A percentile compares a stretch with the other conserved stretches of the same genome.
Evolutionary conservation across 2,329 filamentous ascomycete genomes (phyloP).

Genomic region (Alternaria incomplexa): DNA sequence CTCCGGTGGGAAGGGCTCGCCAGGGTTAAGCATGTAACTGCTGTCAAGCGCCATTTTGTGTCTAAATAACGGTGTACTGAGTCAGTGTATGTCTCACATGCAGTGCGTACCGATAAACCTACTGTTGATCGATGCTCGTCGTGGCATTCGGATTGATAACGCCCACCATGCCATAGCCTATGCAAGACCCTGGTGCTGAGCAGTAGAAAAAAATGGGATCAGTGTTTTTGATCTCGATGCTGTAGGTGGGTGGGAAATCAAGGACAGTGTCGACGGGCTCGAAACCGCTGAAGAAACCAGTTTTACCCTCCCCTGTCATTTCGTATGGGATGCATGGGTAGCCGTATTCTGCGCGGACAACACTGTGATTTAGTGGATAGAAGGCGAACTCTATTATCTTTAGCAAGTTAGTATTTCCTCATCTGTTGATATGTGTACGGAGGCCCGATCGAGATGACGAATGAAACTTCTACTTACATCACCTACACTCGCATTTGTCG

Average conservation of each 20-base stretch:
- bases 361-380: constrained; percentile 51
- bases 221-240: constrained; percentile 38
- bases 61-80: background rate
- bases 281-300: constrained; percentile 42
- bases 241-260: constrained; percentile 34
- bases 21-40: constrained; percentile 42
- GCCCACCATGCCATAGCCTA: constrained; percentile 72
- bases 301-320: constrained; percentile 32
- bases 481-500: constrained; percentile 45
- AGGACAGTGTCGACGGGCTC: constrained; percentile 32
- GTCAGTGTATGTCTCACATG: background rate
- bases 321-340: constrained; percentile 52
- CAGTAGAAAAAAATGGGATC: constrained; percentile 49
- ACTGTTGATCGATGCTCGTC: constrained; percentile 30
- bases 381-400: constrained; percentile 50
- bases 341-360: constrained; percentile 49
- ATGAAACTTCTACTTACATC: constrained; percentile 35
- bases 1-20: constrained; percentile 41
- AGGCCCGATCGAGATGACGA: background rate
- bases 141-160: constrained; percentile 67
- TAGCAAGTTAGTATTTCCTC: background rate
- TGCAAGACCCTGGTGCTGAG: constrained; percentile 68
- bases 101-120: background rate
- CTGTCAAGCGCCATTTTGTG: constrained; percentile 28
- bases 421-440: background rate